These are phyloP conservation scores for Colletotrichum acutatum DNA, from an alignment of 2,329 filamentous ascomycete genomes.

Conservation along the genomic window DNA sequence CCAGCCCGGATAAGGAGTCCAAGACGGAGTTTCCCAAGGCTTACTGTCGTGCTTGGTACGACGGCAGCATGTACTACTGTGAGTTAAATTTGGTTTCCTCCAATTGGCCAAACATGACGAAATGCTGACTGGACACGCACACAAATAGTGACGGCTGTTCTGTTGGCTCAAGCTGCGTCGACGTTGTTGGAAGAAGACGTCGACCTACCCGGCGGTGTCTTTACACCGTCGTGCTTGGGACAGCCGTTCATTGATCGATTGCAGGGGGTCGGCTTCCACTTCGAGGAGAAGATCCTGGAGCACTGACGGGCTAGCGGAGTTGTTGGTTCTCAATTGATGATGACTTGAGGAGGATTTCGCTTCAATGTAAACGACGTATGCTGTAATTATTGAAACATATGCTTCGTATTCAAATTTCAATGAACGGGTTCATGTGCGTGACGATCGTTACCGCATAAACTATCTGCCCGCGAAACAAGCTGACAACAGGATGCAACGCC, in stretches of 20 bases:
- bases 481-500: neutral
- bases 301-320: neutral
- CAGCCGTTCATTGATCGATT: constrained; percentile 74
- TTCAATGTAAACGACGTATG: neutral
- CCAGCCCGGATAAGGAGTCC: constrained; percentile 65
- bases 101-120: neutral
- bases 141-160: constrained; percentile 69
- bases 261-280: constrained; percentile 69
- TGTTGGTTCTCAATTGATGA: neutral
- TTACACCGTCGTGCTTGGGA: constrained; percentile 79
- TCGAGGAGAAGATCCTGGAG: constrained; percentile 64
- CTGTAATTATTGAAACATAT: neutral
- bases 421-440: neutral
- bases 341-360: neutral
- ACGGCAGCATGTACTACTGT: constrained; percentile 74
- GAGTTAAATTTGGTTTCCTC: constrained; percentile 57
- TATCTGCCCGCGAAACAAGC: neutral
- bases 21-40: constrained; percentile 58
- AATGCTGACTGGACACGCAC: constrained; percentile 9
- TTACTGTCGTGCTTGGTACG: constrained; percentile 63
- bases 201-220: constrained; percentile 71
- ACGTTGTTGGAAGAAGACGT: constrained; percentile 73
- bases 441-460: neutral
- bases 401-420: neutral
- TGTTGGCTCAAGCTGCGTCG: constrained; percentile 72